Evolutionary conservation across 805 yeast species (phyloP).

Genomic region (Ogataea wickerhamii): DNA sequence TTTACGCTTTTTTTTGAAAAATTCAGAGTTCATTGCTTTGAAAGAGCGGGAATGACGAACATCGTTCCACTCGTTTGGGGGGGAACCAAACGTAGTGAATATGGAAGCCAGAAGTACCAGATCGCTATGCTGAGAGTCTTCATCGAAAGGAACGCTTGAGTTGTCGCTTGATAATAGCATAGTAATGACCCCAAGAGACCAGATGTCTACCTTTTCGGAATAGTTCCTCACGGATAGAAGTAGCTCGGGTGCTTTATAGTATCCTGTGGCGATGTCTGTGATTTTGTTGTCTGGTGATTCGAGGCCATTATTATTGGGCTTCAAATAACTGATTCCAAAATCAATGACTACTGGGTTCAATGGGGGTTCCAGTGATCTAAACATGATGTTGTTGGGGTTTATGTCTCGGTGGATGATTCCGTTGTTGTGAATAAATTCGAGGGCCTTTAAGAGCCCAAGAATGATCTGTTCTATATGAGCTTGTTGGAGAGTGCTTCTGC

Average conservation of each 20-base stretch:
- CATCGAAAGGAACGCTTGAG: slow-evolving; percentile 36
- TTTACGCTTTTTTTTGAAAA: slow-evolving; percentile 21
- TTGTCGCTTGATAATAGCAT: slow-evolving; percentile 46
- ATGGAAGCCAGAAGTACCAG: slow-evolving; percentile 54
- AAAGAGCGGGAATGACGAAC: slow-evolving; percentile 37
- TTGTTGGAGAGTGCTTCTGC: slow-evolving; percentile 15
- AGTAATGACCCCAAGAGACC: slow-evolving; percentile 66
- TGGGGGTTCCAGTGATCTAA: slow-evolving; percentile 21
- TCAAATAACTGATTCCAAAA: slow-evolving; percentile 37
- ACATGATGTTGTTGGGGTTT: slow-evolving; percentile 63
- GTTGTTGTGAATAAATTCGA: slow-evolving; percentile 61
- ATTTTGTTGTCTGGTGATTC: slow-evolving; percentile 43
- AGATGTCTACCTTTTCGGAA: slow-evolving; percentile 56
- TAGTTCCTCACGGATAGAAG: slow-evolving; percentile 58
- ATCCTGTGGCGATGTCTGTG: slow-evolving; percentile 63
- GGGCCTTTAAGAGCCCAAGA: slow-evolving; percentile 40
- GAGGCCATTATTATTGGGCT: slow-evolving; percentile 63
- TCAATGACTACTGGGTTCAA: slow-evolving; percentile 37
- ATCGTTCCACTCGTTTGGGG: slow-evolving; percentile 46
- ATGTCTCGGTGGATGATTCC: slow-evolving; percentile 71
- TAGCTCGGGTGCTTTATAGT: slow-evolving; percentile 72
- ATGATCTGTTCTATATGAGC: slow-evolving; percentile 30
- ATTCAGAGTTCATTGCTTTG: slow-evolving; percentile 29
- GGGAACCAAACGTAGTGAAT: slow-evolving; percentile 61
- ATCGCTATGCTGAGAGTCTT: slow-evolving; percentile 48